Conservation (phyloP, 257 asterid genomes). For the Jacaranda copaia region DNA sequence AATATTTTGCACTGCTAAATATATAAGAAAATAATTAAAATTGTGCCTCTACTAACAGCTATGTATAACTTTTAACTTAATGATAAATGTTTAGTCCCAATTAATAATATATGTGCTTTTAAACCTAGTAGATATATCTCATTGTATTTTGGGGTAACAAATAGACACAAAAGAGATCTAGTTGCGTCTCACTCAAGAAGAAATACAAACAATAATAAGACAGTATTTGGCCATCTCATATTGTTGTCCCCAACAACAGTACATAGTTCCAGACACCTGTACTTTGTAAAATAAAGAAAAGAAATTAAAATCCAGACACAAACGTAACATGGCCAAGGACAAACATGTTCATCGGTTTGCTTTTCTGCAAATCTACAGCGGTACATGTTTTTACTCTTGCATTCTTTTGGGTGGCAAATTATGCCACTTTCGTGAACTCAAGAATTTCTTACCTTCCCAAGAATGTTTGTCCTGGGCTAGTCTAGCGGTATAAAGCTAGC, state of each 20-base stretch:
- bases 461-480: not conserved
- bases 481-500: not conserved
- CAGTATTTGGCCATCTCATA: conserved; percentile 22
- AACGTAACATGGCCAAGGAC: no score
- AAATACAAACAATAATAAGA: not conserved
- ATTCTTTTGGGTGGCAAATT: not conserved
- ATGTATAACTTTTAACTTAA: no score
- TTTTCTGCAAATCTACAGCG: not conserved
- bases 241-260: conserved; percentile 23
- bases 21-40: no score
- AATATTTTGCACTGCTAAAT: no score
- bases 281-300: not conserved
- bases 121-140: not conserved
- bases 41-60: no score
- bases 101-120: not conserved
- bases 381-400: not conserved
- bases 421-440: no score
- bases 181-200: not conserved
- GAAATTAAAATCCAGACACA: not conserved
- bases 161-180: not conserved
- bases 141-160: not conserved
- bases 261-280: not conserved
- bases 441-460: not conserved
- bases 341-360: not conserved
- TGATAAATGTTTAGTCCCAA: no score